Conservation (phyloP, 2,329 filamentous ascomycete genomes). For the Coniochaeta sp. region DNA sequence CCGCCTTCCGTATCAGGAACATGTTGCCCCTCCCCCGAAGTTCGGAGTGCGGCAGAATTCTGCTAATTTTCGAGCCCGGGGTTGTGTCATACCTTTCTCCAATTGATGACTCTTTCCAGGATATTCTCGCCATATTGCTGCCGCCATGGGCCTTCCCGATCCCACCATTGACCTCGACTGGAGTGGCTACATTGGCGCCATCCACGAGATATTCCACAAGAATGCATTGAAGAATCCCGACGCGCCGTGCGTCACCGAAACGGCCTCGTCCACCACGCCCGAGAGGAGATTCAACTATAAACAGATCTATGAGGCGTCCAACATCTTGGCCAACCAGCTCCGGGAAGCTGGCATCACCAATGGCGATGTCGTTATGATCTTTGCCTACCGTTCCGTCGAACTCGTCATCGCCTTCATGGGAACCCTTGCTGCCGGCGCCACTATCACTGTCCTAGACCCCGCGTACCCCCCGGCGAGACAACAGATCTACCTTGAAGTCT, state of each 20-base stretch:
- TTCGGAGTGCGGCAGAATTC: not conserved
- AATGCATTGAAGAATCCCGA: conserved; percentile 65
- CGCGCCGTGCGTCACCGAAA: conserved; percentile 40
- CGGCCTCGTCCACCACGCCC: conserved; percentile 30
- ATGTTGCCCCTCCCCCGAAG: not conserved
- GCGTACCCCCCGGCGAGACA: conserved; percentile 75
- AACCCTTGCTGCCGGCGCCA: conserved; percentile 52
- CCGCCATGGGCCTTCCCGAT: conserved; percentile 39
- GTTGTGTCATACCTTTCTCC: not conserved
- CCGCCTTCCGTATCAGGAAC: not conserved
- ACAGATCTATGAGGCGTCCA: conserved; percentile 81
- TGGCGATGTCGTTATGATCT: conserved; percentile 92
- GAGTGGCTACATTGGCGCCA: conserved; percentile 49
- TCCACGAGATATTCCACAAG: conserved; percentile 60
- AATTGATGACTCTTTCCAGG: not conserved
- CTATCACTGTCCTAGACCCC: conserved; percentile 66
- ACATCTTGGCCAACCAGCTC: conserved; percentile 72
- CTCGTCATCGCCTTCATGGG: conserved; percentile 70
- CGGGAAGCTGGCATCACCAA: conserved; percentile 62
- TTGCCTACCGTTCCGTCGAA: conserved; percentile 70
- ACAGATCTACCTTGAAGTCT: conserved; percentile 66
- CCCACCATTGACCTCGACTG: conserved; percentile 61
- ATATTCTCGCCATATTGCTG: not conserved
- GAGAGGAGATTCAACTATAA: conserved; percentile 70
- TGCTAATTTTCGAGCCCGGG: not conserved